Percentiles rank a stretch among this genome's conserved stretches.
Evolutionary conservation across 176 grass and related monocot genomes (phyloP).

Genomic region (Elymus sibiricus): DNA sequence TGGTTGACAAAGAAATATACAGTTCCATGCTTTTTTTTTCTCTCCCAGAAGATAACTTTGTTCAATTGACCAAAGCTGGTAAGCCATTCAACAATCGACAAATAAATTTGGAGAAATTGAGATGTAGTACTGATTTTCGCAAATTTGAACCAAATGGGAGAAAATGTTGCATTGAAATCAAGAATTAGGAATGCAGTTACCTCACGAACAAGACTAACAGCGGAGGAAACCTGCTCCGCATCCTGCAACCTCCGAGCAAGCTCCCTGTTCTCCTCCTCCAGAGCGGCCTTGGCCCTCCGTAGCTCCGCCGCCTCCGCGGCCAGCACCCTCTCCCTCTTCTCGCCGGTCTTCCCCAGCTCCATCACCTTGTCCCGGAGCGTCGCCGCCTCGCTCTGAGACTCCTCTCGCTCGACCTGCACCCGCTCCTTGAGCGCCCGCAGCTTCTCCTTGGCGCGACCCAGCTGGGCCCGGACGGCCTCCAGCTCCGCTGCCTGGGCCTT

Average conservation of each 20-base stretch:
- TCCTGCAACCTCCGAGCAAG: conserved; percentile 51
- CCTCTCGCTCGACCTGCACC: conserved; percentile 29
- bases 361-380: conserved; percentile 24
- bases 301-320: conserved; percentile 53
- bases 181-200: conserved; percentile 27
- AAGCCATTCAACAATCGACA: neutral
- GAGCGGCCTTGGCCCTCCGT: conserved; percentile 42
- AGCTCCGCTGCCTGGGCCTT: conserved; percentile 45
- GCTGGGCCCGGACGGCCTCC: conserved; percentile 33
- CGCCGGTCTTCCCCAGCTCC: conserved; percentile 30
- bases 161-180: neutral
- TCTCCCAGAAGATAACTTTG: neutral
- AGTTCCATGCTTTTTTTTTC: neutral
- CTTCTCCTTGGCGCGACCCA: conserved; percentile 54
- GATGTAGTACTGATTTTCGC: neutral
- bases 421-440: conserved; percentile 36
- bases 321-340: conserved; percentile 32
- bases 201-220: conserved; percentile 25
- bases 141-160: neutral
- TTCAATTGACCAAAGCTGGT: neutral
- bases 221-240: conserved; percentile 34
- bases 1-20: neutral
- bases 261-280: conserved; percentile 64
- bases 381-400: conserved; percentile 22
- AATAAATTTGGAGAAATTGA: neutral